A percentile compares a stretch with the other conserved stretches of the same genome.
Conservation (phyloP, 2,329 filamentous ascomycete species). For the Lasiodiplodia sp. region DNA sequence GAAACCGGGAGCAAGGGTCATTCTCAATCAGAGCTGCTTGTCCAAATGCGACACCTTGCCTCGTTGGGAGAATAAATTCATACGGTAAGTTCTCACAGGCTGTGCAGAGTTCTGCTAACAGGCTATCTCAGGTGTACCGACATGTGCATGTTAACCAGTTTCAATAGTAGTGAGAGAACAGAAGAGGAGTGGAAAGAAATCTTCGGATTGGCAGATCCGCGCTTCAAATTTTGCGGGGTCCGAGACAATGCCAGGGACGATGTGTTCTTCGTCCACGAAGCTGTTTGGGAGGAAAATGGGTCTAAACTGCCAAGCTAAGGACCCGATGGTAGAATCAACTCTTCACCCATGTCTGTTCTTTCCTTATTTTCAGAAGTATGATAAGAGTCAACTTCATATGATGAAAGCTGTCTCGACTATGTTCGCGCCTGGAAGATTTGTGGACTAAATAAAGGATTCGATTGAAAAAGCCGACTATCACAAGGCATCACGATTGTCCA, state of each 20-base stretch:
- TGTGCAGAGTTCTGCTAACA: no score
- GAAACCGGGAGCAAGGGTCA: neutral
- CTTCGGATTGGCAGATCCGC: slow-evolving; percentile 21
- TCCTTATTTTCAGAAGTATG: no score
- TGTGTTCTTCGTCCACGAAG: neutral
- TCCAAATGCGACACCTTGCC: neutral
- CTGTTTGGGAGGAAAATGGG: neutral
- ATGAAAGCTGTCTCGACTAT: no score
- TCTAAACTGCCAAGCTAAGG: no score
- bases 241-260: neutral
- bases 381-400: no score
- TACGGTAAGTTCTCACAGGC: neutral
- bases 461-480: no score
- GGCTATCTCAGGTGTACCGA: slow-evolving; percentile 4
- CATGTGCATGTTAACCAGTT: slow-evolving; percentile 9
- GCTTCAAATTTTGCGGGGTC: slow-evolving; percentile 25
- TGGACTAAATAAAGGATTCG: no score
- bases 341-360: no score
- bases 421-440: no score
- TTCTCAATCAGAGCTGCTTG: slow-evolving; percentile 29
- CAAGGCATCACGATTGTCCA: no score
- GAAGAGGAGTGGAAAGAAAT: slow-evolving; percentile 21
- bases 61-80: neutral
- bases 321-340: no score
- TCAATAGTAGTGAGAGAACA: slow-evolving; percentile 19